Base-by-base conservation (phyloP, 106 monocot species). In the Platanthera guangdongensis region DNA sequence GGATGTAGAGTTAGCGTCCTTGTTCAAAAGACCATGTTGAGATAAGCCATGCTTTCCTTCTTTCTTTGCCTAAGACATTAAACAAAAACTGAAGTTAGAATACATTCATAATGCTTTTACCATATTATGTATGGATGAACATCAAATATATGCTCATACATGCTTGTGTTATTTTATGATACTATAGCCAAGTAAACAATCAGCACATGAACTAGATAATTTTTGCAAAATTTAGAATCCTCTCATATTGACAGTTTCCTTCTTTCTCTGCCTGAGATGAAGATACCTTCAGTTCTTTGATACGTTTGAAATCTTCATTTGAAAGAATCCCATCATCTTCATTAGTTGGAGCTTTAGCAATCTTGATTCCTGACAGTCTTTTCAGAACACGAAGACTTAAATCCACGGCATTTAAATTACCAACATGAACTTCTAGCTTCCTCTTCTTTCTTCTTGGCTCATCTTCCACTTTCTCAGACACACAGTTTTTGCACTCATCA, bases 281-380 rank as follows among this genome's bases (percentile, higher is more conserved):
- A 32, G 1, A 11, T 77, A 96, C 95, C 90, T 87, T 88, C 49
- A 97, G 80, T 28, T 91, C 93, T 81, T 89, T 97, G 28, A 97
- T 93, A 45, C 84, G 83, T 69, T 85, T 77, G 71, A 97, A 97
- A 80, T 97, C 96, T 84, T 97, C 93, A 82, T 96, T 93, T 64
- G 96, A 96, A 80, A 91, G 86, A 72, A 96, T 84, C 45, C 85
- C 84, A 83, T 87, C 93, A 50, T 69, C 47, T 73, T 39, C 76
- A 55, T 84, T 80, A n/a, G 72, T 57, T 49, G 79, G 71, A 52
- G 57, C 46, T 69, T 68, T 73, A 47, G 72, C 48, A 59, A 51
- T 82, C 62, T 81, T 85, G 15, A 84, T 57, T 70, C 54, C 84
- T 74, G 96, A 86, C 19, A 96, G 28, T 77, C 80, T 96, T 77